Percentiles rank a stretch among this genome's conserved stretches.
phyloP scores from a whole-genome alignment of 176 grass and related monocot genomes.

The Triticum turgidum region DNA sequence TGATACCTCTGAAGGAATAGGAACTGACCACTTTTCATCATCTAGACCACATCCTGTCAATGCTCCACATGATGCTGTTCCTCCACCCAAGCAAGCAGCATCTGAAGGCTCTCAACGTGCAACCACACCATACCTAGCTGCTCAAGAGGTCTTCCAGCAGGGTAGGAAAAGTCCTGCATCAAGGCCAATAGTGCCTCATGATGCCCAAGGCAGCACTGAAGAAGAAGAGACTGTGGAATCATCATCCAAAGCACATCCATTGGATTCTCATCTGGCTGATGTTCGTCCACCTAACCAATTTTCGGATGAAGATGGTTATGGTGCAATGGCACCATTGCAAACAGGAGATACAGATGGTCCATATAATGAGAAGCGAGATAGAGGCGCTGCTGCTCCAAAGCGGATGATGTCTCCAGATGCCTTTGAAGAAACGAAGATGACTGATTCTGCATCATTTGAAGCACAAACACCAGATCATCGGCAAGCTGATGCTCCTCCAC shows the following conservation, averaged over 20 bases:
- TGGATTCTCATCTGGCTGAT: not conserved
- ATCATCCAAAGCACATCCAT: conserved; percentile 24
- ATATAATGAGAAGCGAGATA: conserved; percentile 21
- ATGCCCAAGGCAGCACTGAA: conserved; percentile 16
- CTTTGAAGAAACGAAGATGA: not conserved
- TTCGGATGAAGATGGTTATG: conserved; percentile 5
- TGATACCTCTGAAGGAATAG: not conserved
- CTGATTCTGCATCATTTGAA: conserved; percentile 15
- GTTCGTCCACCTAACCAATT: not conserved
- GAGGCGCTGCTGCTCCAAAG: conserved; percentile 12
- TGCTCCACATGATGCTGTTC: conserved; percentile 4
- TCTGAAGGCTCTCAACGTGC: not conserved
- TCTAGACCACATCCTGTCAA: conserved; percentile 8
- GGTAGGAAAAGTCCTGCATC: not conserved
- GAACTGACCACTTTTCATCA: not conserved
- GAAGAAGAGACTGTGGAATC: not conserved
- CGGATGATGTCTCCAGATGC: conserved; percentile 7
- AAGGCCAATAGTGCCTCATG: not conserved
- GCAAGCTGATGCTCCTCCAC: conserved; percentile 5
- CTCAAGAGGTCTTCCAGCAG: conserved; percentile 18
- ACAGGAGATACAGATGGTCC: conserved; percentile 11
- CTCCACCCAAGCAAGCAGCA: not conserved
- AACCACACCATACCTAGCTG: not conserved
- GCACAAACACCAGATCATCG: not conserved
- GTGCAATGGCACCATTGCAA: conserved; percentile 17